phyloP scores from a whole-genome alignment of 495 filamentous ascomycete species.

The Collariella sp. region DNA sequence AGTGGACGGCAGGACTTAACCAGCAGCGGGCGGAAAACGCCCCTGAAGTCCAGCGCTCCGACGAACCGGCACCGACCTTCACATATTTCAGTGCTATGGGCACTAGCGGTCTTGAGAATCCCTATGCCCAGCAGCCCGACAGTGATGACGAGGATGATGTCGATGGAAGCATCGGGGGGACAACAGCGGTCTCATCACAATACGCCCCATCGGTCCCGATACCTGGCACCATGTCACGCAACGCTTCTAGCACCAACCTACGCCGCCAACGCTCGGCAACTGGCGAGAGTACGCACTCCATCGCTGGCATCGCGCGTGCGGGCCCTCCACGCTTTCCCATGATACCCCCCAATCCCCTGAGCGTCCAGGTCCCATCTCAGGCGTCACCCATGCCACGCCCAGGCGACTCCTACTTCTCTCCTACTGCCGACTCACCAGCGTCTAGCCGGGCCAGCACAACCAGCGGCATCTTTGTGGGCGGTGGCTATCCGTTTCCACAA shows the following conservation, averaged over 20 bases:
- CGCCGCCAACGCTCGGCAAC: slow-evolving; percentile 75
- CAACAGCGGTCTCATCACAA: slow-evolving; percentile 12
- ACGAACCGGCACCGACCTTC: slow-evolving; percentile 36
- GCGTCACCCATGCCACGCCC: slow-evolving; percentile 41
- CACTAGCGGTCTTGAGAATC: slow-evolving; percentile 56
- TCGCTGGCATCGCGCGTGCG: slow-evolving; percentile 39
- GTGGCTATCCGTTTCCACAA: slow-evolving; percentile 60
- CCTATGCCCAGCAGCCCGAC: slow-evolving; percentile 70
- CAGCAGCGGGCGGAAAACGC: slow-evolving; percentile 48
- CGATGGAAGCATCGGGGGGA: slow-evolving; percentile 15
- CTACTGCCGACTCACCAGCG: slow-evolving; percentile 69
- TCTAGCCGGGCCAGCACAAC: slow-evolving; percentile 69
- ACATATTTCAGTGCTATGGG: slow-evolving; percentile 70
- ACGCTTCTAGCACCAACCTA: slow-evolving; percentile 70
- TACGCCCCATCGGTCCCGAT: slow-evolving; percentile 16
- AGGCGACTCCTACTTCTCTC: slow-evolving; percentile 85
- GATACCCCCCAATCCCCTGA: slow-evolving; percentile 52
- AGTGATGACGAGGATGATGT: slow-evolving; percentile 61
- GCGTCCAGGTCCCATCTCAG: slow-evolving; percentile 46
- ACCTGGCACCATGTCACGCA: slow-evolving; percentile 55
- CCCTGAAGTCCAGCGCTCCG: slow-evolving; percentile 26
- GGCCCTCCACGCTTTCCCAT: slow-evolving; percentile 63
- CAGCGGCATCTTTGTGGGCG: slow-evolving; percentile 47
- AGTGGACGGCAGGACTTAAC: slow-evolving; percentile 65
- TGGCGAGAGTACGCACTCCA: slow-evolving; percentile 52